A percentile compares a stretch with the other conserved stretches of the same genome.
phyloP scores from a whole-genome alignment of 2,329 filamentous ascomycete species.

The Fusarium circinatum region DNA sequence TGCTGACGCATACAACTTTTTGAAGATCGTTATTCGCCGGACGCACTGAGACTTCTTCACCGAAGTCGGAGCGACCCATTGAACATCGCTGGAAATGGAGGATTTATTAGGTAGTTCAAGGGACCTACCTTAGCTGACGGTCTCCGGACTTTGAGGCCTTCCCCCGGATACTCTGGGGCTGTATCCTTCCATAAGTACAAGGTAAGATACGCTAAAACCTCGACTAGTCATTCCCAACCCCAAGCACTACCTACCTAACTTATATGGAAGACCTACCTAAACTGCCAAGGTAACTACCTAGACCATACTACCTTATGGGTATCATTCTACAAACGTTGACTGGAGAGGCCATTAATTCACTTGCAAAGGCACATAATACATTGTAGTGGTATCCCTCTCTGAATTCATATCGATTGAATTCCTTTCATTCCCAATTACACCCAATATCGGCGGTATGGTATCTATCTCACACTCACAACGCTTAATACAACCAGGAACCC shows the following conservation, averaged over 20 bases:
- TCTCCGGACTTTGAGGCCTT: not conserved
- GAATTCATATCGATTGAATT: constrained; percentile 24
- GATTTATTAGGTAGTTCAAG: not conserved
- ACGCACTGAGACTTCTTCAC: constrained; percentile 18
- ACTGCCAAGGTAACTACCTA: no score
- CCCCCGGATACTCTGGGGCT: not conserved
- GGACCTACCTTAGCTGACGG: not conserved
- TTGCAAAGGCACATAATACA: not conserved
- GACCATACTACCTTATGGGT: not conserved
- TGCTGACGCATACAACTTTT: constrained; percentile 29
- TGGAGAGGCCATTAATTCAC: not conserved
- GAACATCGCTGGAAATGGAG: not conserved
- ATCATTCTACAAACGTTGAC: not conserved
- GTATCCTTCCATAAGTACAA: not conserved
- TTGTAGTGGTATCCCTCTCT: not conserved
- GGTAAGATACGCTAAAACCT: not conserved
- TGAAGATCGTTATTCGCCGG: constrained; percentile 32
- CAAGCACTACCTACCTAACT: not conserved
- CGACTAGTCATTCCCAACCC: not conserved
- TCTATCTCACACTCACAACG: constrained; percentile 42
- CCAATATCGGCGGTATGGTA: constrained; percentile 35
- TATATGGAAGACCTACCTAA: not conserved
- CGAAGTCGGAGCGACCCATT: constrained; percentile 25
- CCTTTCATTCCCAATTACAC: constrained; percentile 29
- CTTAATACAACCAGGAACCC: constrained; percentile 31